phyloP scores from a whole-genome alignment of 2,329 filamentous ascomycete species.

The Aspergillus costaricaensis region DNA sequence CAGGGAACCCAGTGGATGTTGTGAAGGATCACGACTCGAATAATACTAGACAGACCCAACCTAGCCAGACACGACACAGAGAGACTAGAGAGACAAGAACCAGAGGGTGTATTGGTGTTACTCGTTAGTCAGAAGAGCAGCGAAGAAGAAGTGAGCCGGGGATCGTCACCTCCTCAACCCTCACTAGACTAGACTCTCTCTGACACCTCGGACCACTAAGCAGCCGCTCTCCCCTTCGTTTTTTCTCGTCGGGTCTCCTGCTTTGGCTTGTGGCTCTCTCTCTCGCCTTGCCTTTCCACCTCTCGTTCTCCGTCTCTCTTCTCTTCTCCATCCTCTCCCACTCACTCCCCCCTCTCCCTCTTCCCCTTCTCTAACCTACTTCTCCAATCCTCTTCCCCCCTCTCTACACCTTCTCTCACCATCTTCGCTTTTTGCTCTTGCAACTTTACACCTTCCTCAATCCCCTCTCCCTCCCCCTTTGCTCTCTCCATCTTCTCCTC shows the following conservation, averaged over 20 bases:
- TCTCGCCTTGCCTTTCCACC: slow-evolving; percentile 7
- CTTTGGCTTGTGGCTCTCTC: slow-evolving; percentile 7
- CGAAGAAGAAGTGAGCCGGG: slow-evolving; percentile 5
- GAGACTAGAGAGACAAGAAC: too few species aligned
- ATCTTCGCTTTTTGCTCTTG: slow-evolving; percentile 50
- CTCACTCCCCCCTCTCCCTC: slow-evolving; percentile 10
- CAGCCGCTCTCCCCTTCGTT: slow-evolving; percentile 9
- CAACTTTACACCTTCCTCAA: slow-evolving; percentile 18
- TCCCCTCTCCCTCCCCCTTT: slow-evolving; percentile 19
- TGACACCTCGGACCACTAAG: slow-evolving; percentile 15
- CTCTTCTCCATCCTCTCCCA: slow-evolving; percentile 15
- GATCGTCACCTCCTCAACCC: slow-evolving; percentile 14
- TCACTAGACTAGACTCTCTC: slow-evolving; percentile 13
- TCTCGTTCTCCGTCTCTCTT: slow-evolving; percentile 18
- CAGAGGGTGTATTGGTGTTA: neutral
- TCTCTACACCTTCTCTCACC: slow-evolving; percentile 48
- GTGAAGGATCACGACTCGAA: neutral
- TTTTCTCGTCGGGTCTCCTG: neutral
- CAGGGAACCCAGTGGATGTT: too few species aligned
- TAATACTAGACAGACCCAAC: too few species aligned
- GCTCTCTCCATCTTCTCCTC: slow-evolving; percentile 17
- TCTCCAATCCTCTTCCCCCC: slow-evolving; percentile 6
- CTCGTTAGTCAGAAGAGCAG: slow-evolving; percentile 10
- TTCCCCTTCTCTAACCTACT: slow-evolving; percentile 10
- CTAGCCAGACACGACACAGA: too few species aligned